phyloP scores from a whole-genome alignment of 352 stramenopile genomes.

The Phytophthora ramorum region DNA sequence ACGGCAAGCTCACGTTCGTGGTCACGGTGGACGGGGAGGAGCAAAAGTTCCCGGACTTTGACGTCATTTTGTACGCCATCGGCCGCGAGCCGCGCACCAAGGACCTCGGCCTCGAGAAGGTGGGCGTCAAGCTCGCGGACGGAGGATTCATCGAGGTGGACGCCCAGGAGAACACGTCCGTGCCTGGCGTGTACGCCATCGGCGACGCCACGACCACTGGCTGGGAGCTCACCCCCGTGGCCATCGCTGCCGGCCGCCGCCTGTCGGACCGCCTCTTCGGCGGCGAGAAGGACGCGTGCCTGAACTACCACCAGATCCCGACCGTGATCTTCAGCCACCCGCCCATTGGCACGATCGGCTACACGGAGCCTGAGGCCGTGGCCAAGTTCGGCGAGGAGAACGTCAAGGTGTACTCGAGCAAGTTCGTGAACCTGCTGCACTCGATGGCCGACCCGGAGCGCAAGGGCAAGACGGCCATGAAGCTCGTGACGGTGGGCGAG shows the following conservation, averaged over 20 bases:
- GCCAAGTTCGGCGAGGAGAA: slow-evolving; percentile 93
- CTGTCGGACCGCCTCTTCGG: slow-evolving; percentile 94
- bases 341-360: slow-evolving; percentile 94
- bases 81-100: slow-evolving; percentile 92
- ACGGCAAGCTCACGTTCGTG: slow-evolving; percentile 84
- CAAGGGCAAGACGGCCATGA: slow-evolving; percentile 95
- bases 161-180: slow-evolving; percentile 91
- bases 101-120: slow-evolving; percentile 78
- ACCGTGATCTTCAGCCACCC: slow-evolving; percentile 98
- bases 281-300: slow-evolving; percentile 69
- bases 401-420: slow-evolving; percentile 96
- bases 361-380: slow-evolving; percentile 93
- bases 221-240: slow-evolving; percentile 90
- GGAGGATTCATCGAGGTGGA: slow-evolving; percentile 91
- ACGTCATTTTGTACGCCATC: slow-evolving; percentile 72
- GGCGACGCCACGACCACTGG: slow-evolving; percentile 92
- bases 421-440: slow-evolving; percentile 97
- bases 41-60: slow-evolving; percentile 54
- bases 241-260: slow-evolving; percentile 87
- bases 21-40: slow-evolving; percentile 66
- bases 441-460: slow-evolving; percentile 90
- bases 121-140: slow-evolving; percentile 83
- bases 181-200: slow-evolving; percentile 90
- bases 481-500: slow-evolving; percentile 89
- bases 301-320: slow-evolving; percentile 95